phyloP scores from a whole-genome alignment of 148 eudicot genomes.

The Fagopyrum tataricum region DNA sequence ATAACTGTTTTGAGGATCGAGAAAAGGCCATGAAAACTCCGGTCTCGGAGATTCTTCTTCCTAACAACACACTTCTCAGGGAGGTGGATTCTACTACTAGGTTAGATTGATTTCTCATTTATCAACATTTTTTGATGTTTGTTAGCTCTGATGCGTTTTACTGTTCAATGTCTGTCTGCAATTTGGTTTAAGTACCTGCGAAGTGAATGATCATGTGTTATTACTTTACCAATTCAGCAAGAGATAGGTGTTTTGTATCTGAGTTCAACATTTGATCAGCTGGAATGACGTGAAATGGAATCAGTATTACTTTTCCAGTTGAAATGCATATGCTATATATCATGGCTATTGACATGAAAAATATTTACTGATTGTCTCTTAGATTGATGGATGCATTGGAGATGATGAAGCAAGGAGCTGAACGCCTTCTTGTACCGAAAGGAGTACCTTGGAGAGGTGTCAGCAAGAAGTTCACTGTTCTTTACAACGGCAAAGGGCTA shows the following conservation, averaged over 20 bases:
- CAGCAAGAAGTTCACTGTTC: slow-evolving; percentile 84
- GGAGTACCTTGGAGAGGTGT: slow-evolving; percentile 73
- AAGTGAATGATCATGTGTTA: not conserved
- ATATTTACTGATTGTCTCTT: not conserved
- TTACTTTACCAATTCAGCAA: not conserved
- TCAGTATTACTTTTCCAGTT: no score
- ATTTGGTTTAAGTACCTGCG: not conserved
- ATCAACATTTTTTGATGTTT: not conserved
- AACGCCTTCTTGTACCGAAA: slow-evolving; percentile 81
- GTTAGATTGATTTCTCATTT: slow-evolving; percentile 29
- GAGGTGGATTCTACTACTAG: slow-evolving; percentile 94
- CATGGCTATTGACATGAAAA: not conserved
- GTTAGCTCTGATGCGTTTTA: not conserved
- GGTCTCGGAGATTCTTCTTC: slow-evolving; percentile 67
- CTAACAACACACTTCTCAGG: slow-evolving; percentile 57
- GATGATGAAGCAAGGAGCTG: slow-evolving; percentile 95
- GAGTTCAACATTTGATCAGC: no score
- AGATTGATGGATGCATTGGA: slow-evolving; percentile 97
- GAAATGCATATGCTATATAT: no score
- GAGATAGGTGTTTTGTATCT: not conserved
- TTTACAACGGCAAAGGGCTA: slow-evolving; percentile 83
- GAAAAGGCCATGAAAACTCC: slow-evolving; percentile 83
- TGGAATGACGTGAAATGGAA: no score
- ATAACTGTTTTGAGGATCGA: slow-evolving; percentile 67
- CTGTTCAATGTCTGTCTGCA: not conserved